These are phyloP conservation scores for Hygrocybe coccinea DNA, from an alignment of 768 basidiomycete species.

Conservation along the genomic window DNA sequence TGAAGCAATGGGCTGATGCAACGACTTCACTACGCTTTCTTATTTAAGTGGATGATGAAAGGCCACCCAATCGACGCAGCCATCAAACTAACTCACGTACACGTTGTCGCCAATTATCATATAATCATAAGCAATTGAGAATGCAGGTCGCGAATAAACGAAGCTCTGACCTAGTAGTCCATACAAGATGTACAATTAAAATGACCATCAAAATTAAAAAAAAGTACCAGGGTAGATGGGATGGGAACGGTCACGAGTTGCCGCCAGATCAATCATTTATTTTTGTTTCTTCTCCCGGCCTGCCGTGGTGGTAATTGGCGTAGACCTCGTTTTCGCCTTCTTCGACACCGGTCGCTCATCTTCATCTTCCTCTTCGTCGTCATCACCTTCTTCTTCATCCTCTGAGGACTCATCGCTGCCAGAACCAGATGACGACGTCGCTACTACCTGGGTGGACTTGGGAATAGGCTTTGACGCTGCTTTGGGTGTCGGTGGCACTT, in stretches of 20 bases:
- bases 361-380: constrained; percentile 19
- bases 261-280: constrained; percentile 6
- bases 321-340: constrained; percentile 20
- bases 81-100: background rate
- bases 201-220: background rate
- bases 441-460: background rate
- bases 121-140: background rate
- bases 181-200: too few relatives aligned
- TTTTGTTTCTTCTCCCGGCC: constrained; percentile 31
- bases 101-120: background rate
- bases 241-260: background rate
- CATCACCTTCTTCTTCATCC: constrained; percentile 22
- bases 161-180: too few relatives aligned
- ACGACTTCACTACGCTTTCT: background rate
- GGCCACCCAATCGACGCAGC: background rate
- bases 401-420: constrained; percentile 15
- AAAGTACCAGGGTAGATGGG: background rate
- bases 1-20: constrained; percentile 12
- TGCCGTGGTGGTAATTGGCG: constrained; percentile 14
- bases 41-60: background rate
- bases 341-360: constrained; percentile 27
- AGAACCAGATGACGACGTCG: background rate
- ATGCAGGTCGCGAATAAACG: too few relatives aligned
- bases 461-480: background rate
- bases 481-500: constrained; percentile 16